These are phyloP conservation scores for Oryza glaberrima DNA, from an alignment of 176 grass and related monocot species.

Conservation along the genomic window DNA sequence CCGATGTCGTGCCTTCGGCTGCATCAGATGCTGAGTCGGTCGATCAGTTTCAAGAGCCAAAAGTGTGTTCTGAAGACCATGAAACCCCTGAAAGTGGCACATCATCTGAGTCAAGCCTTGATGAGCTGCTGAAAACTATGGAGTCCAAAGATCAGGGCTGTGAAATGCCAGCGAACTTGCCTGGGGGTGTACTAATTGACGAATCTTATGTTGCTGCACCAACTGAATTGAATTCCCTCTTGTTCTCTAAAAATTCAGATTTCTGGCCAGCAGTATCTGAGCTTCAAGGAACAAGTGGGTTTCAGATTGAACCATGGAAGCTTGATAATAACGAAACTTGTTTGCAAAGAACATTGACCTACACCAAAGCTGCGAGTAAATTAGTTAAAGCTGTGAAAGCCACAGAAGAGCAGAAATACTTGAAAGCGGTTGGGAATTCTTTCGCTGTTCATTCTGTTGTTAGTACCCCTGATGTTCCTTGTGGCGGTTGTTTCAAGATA, in stretches of 20 bases:
- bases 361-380: slow-evolving; percentile 84
- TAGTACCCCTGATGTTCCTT: slow-evolving; percentile 86
- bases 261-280: slow-evolving; percentile 86
- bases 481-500: slow-evolving; percentile 72
- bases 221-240: slow-evolving; percentile 69
- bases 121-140: slow-evolving; percentile 77
- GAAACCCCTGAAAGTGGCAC: slow-evolving; percentile 31
- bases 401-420: slow-evolving; percentile 84
- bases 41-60: slow-evolving; percentile 51
- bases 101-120: slow-evolving; percentile 49
- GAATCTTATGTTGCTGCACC: slow-evolving; percentile 68
- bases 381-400: slow-evolving; percentile 91
- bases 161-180: slow-evolving; percentile 71
- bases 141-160: slow-evolving; percentile 71
- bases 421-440: slow-evolving; percentile 71
- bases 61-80: slow-evolving; percentile 39
- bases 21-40: slow-evolving; percentile 40
- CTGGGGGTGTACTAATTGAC: slow-evolving; percentile 74
- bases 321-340: slow-evolving; percentile 56
- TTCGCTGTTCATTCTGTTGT: slow-evolving; percentile 68
- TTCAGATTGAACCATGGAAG: slow-evolving; percentile 85
- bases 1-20: background rate
- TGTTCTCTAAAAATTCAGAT: slow-evolving; percentile 75
- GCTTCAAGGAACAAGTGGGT: slow-evolving; percentile 79
- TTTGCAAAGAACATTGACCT: slow-evolving; percentile 72